A percentile compares a stretch with the other conserved stretches of the same genome.
Conservation (phyloP, 148 eudicot species). For the Rhododendron mucronatum region DNA sequence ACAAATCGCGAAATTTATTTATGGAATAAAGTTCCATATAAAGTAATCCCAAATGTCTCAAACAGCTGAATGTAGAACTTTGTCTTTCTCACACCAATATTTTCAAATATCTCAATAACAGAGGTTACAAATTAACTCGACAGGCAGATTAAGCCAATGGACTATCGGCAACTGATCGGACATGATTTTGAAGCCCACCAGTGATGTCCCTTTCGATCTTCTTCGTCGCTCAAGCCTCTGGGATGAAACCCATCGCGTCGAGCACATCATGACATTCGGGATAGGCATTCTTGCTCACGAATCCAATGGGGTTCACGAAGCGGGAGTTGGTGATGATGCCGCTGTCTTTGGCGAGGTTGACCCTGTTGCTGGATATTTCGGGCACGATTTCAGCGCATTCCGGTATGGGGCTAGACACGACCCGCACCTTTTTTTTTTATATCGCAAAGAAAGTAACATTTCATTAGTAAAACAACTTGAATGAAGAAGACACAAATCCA, state of each 20-base stretch:
- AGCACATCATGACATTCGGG: not conserved
- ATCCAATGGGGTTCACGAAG: not conserved
- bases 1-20: not conserved
- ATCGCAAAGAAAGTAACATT: no score
- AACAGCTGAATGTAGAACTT: not conserved
- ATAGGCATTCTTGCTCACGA: not conserved
- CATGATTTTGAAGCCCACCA: not conserved
- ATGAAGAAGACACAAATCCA: no score
- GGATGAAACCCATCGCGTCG: not conserved
- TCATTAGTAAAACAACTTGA: no score
- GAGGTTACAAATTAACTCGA: not conserved
- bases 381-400: not conserved
- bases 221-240: not conserved
- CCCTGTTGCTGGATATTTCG: not conserved
- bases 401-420: not conserved
- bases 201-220: not conserved
- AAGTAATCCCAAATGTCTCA: not conserved
- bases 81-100: not conserved
- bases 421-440: not conserved
- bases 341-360: not conserved
- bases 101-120: not conserved
- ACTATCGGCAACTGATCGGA: not conserved
- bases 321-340: not conserved
- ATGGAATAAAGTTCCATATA: not conserved
- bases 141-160: not conserved